Evolutionary conservation across 192 early-diverging fungal genomes (phyloP).

Genomic region (Gryganskiella cystojenkinii): DNA sequence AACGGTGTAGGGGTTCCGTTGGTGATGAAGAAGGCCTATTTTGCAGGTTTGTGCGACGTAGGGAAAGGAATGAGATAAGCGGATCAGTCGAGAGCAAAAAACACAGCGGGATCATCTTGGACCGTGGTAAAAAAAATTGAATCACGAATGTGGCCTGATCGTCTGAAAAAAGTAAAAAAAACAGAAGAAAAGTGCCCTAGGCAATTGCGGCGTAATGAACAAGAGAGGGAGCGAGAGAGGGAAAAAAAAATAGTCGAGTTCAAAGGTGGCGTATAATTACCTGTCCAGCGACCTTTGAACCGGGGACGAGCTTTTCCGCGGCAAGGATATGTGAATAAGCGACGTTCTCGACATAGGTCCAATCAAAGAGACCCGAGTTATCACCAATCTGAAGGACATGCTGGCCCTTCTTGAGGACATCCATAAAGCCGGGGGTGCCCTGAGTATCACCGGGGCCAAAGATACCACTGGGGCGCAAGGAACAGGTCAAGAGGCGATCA

Average conservation of each 20-base stretch:
- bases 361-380: slow-evolving; percentile 87
- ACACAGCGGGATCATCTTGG: no score
- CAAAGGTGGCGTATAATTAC: no score
- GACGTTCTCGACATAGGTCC: slow-evolving; percentile 95
- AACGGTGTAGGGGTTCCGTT: slow-evolving; percentile 90
- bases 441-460: slow-evolving; percentile 90
- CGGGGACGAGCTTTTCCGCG: slow-evolving; percentile 70
- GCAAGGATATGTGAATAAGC: slow-evolving; percentile 92
- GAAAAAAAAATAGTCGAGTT: background rate
- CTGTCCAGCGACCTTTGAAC: slow-evolving; percentile 53
- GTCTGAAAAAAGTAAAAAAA: slow-evolving; percentile 6
- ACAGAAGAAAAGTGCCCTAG: background rate
- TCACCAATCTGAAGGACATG: slow-evolving; percentile 84
- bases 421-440: slow-evolving; percentile 72
- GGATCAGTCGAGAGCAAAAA: background rate
- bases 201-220: background rate
- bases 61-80: background rate
- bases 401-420: slow-evolving; percentile 69
- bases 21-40: slow-evolving; percentile 90
- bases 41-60: slow-evolving; percentile 1
- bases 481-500: slow-evolving; percentile 71
- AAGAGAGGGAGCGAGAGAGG: background rate
- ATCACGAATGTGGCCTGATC: slow-evolving; percentile 22
- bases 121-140: background rate
- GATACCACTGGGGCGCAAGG: slow-evolving; percentile 89